Evolutionary conservation across 345 rosid species (phyloP).

Genomic region (Eucalyptus cloeziana): DNA sequence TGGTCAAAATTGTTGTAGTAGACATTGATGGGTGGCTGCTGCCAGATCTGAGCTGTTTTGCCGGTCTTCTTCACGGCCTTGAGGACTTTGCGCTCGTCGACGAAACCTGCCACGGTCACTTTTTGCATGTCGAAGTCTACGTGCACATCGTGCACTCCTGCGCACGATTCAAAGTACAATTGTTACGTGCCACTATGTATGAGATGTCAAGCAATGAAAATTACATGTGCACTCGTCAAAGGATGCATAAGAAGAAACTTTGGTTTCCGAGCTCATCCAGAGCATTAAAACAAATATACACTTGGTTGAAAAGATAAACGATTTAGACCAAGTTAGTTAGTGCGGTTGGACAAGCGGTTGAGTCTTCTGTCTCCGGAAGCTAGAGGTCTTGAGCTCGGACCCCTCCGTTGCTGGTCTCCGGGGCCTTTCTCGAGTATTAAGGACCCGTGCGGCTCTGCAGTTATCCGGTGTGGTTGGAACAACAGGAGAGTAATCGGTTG

Average conservation of each 20-base stretch:
- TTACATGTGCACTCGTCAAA: not conserved
- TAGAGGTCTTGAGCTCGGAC: not conserved
- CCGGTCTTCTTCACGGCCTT: not conserved
- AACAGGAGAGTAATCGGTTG: not conserved
- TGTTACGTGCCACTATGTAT: not conserved
- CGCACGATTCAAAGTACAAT: not conserved
- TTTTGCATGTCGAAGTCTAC: not conserved
- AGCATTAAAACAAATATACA: not conserved
- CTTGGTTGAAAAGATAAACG: not conserved
- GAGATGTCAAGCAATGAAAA: not conserved
- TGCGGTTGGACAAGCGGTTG: not conserved
- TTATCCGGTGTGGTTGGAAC: not conserved
- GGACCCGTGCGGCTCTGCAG: not conserved
- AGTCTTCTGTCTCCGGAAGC: not conserved
- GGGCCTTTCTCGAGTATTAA: not conserved
- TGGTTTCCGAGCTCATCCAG: not conserved
- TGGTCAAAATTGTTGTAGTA: not conserved
- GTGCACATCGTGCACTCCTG: slow-evolving; percentile 1
- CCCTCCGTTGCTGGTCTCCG: not conserved
- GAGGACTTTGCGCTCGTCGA: not conserved
- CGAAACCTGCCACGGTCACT: not conserved
- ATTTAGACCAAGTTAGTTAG: not conserved
- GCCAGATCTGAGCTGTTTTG: not conserved
- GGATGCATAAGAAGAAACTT: not conserved
- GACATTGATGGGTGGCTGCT: not conserved